phyloP scores from a whole-genome alignment of 768 basidiomycete species.

The Lentinula lateritia region DNA sequence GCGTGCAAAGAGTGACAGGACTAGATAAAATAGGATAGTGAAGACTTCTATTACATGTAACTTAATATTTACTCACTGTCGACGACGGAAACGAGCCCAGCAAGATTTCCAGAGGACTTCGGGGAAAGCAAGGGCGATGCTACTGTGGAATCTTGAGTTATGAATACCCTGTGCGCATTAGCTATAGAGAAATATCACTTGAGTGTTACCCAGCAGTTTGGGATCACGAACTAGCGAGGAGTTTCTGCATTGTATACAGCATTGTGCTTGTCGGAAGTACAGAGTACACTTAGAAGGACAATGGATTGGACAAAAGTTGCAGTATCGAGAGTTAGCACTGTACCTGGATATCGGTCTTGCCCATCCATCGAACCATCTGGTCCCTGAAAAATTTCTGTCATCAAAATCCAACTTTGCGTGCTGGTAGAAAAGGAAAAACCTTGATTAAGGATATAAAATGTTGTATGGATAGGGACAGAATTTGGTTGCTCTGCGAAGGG shows the following conservation, averaged over 20 bases:
- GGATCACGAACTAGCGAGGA: slow-evolving; percentile 65
- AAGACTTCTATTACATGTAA: neutral
- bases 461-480: slow-evolving; percentile 61
- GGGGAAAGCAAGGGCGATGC: slow-evolving; percentile 45
- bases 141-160: slow-evolving; percentile 54
- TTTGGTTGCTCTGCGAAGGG: slow-evolving; percentile 75
- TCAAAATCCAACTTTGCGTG: neutral
- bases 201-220: neutral
- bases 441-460: slow-evolving; percentile 72
- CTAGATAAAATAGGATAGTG: slow-evolving; percentile 26
- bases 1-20: slow-evolving; percentile 75
- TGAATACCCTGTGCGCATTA: slow-evolving; percentile 74
- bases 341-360: slow-evolving; percentile 74
- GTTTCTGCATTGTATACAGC: slow-evolving; percentile 70
- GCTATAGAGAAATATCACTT: slow-evolving; percentile 33
- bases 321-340: neutral
- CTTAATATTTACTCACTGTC: slow-evolving; percentile 53
- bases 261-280: slow-evolving; percentile 61
- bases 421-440: slow-evolving; percentile 26
- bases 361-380: slow-evolving; percentile 77
- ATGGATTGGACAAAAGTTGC: neutral
- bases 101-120: slow-evolving; percentile 42
- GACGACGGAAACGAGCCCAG: slow-evolving; percentile 77
- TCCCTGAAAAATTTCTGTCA: slow-evolving; percentile 31
- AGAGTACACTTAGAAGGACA: slow-evolving; percentile 54